A percentile compares a stretch with the other conserved stretches of the same genome.
Conservation (phyloP, 257 asterid genomes). For the Solanum medicagineum region DNA sequence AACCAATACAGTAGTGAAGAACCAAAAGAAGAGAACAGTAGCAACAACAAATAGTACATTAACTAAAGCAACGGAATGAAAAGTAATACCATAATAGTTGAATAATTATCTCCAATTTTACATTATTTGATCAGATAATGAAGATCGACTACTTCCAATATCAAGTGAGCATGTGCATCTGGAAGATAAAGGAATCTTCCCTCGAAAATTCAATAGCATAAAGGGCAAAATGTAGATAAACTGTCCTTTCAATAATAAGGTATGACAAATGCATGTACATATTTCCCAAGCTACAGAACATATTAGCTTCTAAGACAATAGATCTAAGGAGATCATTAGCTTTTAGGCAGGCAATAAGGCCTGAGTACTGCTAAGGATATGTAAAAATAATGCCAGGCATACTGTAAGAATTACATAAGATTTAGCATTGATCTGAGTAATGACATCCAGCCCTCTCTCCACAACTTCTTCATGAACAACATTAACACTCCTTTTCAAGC, state of each 20-base stretch:
- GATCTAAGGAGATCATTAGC: background rate
- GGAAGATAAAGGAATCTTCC: background rate
- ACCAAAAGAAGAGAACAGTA: background rate
- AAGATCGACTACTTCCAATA: background rate
- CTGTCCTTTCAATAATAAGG: background rate
- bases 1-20: background rate
- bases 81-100: background rate
- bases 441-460: conserved; percentile 66
- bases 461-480: conserved; percentile 52
- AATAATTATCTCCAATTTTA: background rate
- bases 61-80: background rate
- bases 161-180: background rate
- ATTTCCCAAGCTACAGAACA: background rate
- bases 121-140: background rate
- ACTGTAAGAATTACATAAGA: conserved; percentile 66
- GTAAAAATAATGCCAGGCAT: conserved; percentile 58
- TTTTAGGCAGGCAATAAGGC: conserved; percentile 46
- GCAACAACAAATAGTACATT: background rate
- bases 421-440: conserved; percentile 64
- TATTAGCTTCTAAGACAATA: background rate
- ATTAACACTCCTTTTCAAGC: conserved; percentile 45
- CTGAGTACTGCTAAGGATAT: conserved; percentile 45
- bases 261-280: background rate
- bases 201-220: background rate
- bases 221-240: background rate